Conservation (phyloP, 371 early-diverging fungal genomes). For the Vavraia culicis region DNA sequence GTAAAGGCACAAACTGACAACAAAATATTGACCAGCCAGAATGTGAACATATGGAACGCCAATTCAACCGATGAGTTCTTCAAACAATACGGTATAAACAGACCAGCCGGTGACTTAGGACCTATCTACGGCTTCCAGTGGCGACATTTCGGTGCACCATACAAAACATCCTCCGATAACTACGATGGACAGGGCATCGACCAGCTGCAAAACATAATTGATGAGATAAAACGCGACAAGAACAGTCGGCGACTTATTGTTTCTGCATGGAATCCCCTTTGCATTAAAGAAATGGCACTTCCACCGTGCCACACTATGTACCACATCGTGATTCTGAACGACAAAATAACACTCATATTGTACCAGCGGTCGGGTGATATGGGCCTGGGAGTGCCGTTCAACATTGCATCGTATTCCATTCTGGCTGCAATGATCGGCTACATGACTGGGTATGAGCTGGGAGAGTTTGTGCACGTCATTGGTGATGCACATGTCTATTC, state of each 20-base stretch:
- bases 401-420: slow-evolving; percentile 86
- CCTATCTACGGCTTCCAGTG: slow-evolving; percentile 99
- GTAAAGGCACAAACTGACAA: slow-evolving; percentile 72
- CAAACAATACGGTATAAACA: slow-evolving; percentile 55
- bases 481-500: slow-evolving; percentile 87
- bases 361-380: slow-evolving; percentile 95
- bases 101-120: slow-evolving; percentile 76
- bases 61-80: slow-evolving; percentile 75
- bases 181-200: slow-evolving; percentile 81
- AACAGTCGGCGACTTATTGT: slow-evolving; percentile 73
- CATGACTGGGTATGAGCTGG: slow-evolving; percentile 60
- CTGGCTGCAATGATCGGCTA: slow-evolving; percentile 76
- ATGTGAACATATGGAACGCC: slow-evolving; percentile 84
- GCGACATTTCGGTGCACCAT: slow-evolving; percentile 92
- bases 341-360: slow-evolving; percentile 60
- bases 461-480: slow-evolving; percentile 72
- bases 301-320: slow-evolving; percentile 84
- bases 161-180: slow-evolving; percentile 58
- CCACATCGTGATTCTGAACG: slow-evolving; percentile 55
- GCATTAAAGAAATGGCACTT: slow-evolving; percentile 55
- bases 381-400: slow-evolving; percentile 95
- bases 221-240: slow-evolving; percentile 54
- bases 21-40: slow-evolving; percentile 54
- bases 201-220: slow-evolving; percentile 69
- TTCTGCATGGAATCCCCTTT: slow-evolving; percentile 92